A percentile compares a stretch with the other conserved stretches of the same genome.
Evolutionary conservation across 2,329 filamentous ascomycete species (phyloP).

Genomic region (Epicoccum nigrum): DNA sequence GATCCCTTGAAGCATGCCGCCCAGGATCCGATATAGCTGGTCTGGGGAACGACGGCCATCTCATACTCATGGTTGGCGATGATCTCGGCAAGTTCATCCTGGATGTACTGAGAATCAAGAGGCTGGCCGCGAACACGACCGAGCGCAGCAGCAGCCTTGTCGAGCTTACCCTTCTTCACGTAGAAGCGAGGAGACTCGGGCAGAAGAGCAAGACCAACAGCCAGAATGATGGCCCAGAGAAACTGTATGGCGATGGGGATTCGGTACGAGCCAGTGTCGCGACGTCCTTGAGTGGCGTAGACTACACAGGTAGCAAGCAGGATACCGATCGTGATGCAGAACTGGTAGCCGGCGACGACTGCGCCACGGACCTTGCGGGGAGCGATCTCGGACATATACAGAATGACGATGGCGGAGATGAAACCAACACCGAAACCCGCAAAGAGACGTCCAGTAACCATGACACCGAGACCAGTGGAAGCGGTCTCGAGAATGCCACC

Average conservation of each 20-base stretch:
- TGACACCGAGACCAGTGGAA: conserved; percentile 65
- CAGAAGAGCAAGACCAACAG: conserved; percentile 72
- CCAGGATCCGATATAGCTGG: conserved; percentile 63
- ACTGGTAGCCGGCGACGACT: conserved; percentile 78
- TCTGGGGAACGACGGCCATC: conserved; percentile 58
- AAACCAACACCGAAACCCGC: conserved; percentile 76
- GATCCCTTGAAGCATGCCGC: conserved; percentile 65
- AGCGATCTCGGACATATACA: conserved; percentile 83
- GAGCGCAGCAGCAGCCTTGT: conserved; percentile 69
- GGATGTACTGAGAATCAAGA: conserved; percentile 75
- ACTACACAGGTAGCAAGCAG: conserved; percentile 76
- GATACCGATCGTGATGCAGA: conserved; percentile 82
- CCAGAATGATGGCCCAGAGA: conserved; percentile 80
- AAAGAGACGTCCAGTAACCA: conserved; percentile 74
- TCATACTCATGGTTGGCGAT: conserved; percentile 93
- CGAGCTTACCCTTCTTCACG: conserved; percentile 77
- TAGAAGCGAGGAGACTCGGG: conserved; percentile 88
- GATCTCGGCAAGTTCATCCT: conserved; percentile 83
- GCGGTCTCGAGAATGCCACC: conserved; percentile 65
- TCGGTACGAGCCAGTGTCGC: conserved; percentile 71
- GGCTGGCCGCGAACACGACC: conserved; percentile 76
- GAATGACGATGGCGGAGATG: conserved; percentile 66
- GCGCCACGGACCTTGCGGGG: conserved; percentile 74
- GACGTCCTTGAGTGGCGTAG: conserved; percentile 71
- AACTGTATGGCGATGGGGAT: conserved; percentile 85